phyloP scores from a whole-genome alignment of 345 rosid species.

The Hibiscus mutabilis region DNA sequence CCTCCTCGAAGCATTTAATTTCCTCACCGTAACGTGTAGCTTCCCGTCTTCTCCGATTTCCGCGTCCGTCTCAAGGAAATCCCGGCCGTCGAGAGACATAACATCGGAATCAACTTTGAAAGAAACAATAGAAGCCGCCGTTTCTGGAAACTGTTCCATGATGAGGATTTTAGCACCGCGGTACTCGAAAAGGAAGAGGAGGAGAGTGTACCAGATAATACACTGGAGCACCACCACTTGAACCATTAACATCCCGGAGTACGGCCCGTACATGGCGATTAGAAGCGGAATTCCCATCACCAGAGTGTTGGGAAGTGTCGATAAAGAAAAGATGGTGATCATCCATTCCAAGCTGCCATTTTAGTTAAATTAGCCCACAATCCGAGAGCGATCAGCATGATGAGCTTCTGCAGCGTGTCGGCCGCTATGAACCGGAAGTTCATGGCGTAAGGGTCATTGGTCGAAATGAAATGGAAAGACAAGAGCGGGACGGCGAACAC shows the following conservation, averaged over 20 bases:
- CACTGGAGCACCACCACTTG: slow-evolving; percentile 94
- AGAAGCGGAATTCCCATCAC: slow-evolving; percentile 95
- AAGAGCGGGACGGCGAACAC: slow-evolving; percentile 89
- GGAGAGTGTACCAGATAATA: slow-evolving; percentile 92
- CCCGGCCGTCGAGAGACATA: slow-evolving; percentile 72
- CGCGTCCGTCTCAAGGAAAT: slow-evolving; percentile 78
- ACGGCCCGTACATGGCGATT: slow-evolving; percentile 76
- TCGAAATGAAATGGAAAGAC: slow-evolving; percentile 92
- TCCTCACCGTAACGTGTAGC: slow-evolving; percentile 82
- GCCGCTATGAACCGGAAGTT: slow-evolving; percentile 86
- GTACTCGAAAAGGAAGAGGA: slow-evolving; percentile 81
- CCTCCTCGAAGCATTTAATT: slow-evolving; percentile 71
- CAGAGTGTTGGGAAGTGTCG: slow-evolving; percentile 87
- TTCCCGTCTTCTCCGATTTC: slow-evolving; percentile 83
- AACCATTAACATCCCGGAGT: slow-evolving; percentile 79
- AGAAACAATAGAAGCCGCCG: slow-evolving; percentile 85
- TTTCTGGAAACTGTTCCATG: slow-evolving; percentile 93
- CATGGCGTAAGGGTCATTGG: slow-evolving; percentile 75
- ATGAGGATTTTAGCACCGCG: slow-evolving; percentile 84
- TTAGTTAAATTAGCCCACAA: slow-evolving; percentile 56
- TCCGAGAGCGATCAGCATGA: slow-evolving; percentile 52
- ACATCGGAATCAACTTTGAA: slow-evolving; percentile 89
- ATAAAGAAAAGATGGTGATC: slow-evolving; percentile 85
- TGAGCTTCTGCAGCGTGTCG: slow-evolving; percentile 75
- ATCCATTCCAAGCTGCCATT: slow-evolving; percentile 85